phyloP scores from a whole-genome alignment of 2,329 filamentous ascomycete genomes.

The Aspergillus fijiensis region DNA sequence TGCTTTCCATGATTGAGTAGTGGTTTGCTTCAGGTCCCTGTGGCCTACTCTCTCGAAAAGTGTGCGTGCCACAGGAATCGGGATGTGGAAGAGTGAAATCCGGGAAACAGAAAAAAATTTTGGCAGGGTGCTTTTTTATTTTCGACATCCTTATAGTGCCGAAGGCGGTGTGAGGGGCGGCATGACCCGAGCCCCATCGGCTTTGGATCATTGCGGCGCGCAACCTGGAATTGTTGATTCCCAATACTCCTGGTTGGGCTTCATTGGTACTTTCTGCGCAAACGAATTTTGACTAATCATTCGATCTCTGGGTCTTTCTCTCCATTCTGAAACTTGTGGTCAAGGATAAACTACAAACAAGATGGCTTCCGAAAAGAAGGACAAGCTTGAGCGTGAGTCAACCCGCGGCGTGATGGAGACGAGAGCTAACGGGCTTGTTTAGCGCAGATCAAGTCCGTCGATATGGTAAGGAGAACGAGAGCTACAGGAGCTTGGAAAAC shows the following conservation, averaged over 20 bases:
- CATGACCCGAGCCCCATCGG: constrained; percentile 27
- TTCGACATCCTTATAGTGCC: constrained; percentile 30
- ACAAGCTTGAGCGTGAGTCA: constrained; percentile 72
- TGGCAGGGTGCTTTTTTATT: constrained; percentile 26
- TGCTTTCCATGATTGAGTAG: constrained; percentile 65
- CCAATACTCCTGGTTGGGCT: constrained; percentile 5
- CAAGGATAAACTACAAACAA: constrained; percentile 1
- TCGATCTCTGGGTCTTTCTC: not conserved
- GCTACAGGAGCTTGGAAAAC: constrained; percentile 8
- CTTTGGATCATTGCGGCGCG: constrained; percentile 11
- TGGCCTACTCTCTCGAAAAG: constrained; percentile 17
- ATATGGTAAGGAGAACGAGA: constrained; percentile 71
- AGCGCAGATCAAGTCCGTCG: constrained; percentile 97
- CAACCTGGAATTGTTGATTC: constrained; percentile 10
- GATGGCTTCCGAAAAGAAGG: constrained; percentile 57
- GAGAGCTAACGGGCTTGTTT: constrained; percentile 24
- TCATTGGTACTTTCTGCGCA: not conserved
- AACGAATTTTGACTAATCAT: not conserved
- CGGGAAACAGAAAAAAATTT: constrained; percentile 17
- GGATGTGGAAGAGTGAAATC: constrained; percentile 8
- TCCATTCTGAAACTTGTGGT: not conserved
- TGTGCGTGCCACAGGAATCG: constrained; percentile 4
- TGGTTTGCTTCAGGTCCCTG: constrained; percentile 11
- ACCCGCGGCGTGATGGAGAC: not conserved
- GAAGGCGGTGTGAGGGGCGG: constrained; percentile 34